Evolutionary conservation across 495 filamentous ascomycete species (phyloP).

Genomic region (Lindgomyces ingoldianus): DNA sequence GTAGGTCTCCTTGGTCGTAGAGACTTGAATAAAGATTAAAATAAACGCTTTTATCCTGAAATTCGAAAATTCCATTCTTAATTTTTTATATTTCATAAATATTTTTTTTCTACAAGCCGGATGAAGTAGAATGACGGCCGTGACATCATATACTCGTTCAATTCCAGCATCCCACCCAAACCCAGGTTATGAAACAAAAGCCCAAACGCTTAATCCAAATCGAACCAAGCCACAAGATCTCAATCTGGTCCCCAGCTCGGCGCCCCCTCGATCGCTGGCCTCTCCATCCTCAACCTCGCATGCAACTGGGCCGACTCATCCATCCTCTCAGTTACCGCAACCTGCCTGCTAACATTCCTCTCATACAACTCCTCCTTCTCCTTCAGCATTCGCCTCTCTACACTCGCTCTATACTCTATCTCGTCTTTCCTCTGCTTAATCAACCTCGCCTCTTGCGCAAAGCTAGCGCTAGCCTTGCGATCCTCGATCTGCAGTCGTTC

Average conservation of each 20-base stretch:
- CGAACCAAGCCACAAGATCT: too few relatives aligned
- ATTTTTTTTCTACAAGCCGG: too few relatives aligned
- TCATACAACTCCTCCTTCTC: conserved; percentile 34
- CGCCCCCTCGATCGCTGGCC: conserved; percentile 24
- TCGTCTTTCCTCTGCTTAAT: conserved; percentile 10
- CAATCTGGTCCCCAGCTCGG: conserved; percentile 16
- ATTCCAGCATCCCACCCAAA: too few relatives aligned
- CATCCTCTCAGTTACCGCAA: conserved; percentile 13
- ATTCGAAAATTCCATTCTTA: too few relatives aligned
- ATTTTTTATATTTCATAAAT: too few relatives aligned
- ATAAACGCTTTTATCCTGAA: too few relatives aligned
- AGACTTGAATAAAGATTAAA: too few relatives aligned
- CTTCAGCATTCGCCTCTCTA: conserved; percentile 23
- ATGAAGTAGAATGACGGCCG: too few relatives aligned
- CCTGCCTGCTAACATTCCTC: conserved; percentile 32
- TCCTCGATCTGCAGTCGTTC: conserved; percentile 27
- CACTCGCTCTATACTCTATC: conserved; percentile 17
- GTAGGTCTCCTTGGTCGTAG: too few relatives aligned
- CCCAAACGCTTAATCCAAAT: too few relatives aligned
- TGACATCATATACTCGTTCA: too few relatives aligned
- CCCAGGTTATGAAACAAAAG: too few relatives aligned
- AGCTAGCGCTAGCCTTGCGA: neutral
- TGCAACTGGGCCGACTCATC: conserved; percentile 35
- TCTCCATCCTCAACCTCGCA: conserved; percentile 20
- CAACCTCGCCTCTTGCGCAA: conserved; percentile 5